Evolutionary conservation across 2,329 filamentous ascomycete species (phyloP), one percentile per base, ranked within the genome.

Genomic region (Didymella exigua): DNA sequence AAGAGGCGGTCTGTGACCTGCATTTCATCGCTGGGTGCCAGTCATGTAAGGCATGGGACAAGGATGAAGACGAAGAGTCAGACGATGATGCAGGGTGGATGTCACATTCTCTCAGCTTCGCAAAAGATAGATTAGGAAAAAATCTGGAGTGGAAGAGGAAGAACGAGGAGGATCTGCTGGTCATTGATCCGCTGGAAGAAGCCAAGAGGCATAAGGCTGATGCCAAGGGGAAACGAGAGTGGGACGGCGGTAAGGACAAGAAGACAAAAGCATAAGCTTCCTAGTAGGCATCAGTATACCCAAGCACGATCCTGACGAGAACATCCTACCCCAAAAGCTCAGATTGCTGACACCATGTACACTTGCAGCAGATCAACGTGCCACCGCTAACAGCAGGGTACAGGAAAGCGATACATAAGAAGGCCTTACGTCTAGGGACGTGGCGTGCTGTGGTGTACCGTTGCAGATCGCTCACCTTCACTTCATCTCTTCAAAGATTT

Each of bases 1-100:
- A 78, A 27, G 74, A 71, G 58, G 81, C 82, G 16, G 87, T 88
- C 2, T 99, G 95, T 70, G 95, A 98, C 73, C 78, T 99, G 30
- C 95, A 99, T 73, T 99, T 98, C 75, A 96, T 99, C 60, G 90
- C 89, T 43, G 90, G 96, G 67, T 99, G 95, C 74, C 91, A 96
- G 71, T 96, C 91, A 38, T 98, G 95, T 74, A 86, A 85, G 54
- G 85, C 88, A 0, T 96, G 93, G 91, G 89, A 96, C 18, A 86
- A 89, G 60, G 88, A 85, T 23, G 80, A 85, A 49, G 79, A 84
- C 33, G 82, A 81, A 29, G 85, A 87, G 47, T 86, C 84, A 30
- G 76, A 77, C 2, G 78, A 80, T 14, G 79, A 81, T 46, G 81
- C 84, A 43, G 87, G 86, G 7, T 98, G 93, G 93, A 90, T 97